These are phyloP conservation scores for Mycena maculata DNA, from an alignment of 768 basidiomycete species.

Conservation along the genomic window DNA sequence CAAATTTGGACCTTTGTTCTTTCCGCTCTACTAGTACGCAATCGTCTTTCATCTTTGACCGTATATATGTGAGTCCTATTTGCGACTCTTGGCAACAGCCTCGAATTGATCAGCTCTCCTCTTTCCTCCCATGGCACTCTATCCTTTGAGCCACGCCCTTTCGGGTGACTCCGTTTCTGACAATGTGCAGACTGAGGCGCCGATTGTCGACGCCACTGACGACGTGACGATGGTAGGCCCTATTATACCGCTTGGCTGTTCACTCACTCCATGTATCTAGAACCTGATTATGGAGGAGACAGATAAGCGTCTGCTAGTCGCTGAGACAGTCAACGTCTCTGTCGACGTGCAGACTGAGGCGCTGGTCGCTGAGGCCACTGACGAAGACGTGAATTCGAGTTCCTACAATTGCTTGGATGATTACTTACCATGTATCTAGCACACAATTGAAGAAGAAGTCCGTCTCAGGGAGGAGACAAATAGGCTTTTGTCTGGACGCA, in stretches of 20 bases:
- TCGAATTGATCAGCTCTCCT: too few relatives aligned
- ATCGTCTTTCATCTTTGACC: too few relatives aligned
- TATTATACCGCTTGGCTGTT: background rate
- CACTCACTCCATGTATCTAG: background rate
- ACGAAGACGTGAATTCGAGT: background rate
- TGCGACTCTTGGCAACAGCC: too few relatives aligned
- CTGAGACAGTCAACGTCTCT: background rate
- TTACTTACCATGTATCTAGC: background rate
- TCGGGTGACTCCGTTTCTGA: background rate
- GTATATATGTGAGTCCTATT: too few relatives aligned
- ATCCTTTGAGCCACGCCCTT: too few relatives aligned
- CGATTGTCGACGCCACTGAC: background rate
- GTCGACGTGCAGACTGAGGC: background rate
- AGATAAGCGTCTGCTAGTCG: background rate
- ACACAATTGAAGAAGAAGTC: background rate
- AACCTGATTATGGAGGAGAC: background rate
- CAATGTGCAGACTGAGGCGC: background rate
- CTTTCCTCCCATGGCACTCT: too few relatives aligned
- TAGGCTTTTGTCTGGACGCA: background rate
- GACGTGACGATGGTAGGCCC: background rate
- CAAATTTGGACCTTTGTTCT: too few relatives aligned
- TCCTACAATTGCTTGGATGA: background rate
- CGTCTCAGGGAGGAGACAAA: background rate
- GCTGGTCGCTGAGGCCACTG: background rate
- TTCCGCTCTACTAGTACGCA: too few relatives aligned